Evolutionary conservation across 2,329 filamentous ascomycete species (phyloP), one percentile per base, ranked within the genome.

Genomic region (Anisogramma anomala): DNA sequence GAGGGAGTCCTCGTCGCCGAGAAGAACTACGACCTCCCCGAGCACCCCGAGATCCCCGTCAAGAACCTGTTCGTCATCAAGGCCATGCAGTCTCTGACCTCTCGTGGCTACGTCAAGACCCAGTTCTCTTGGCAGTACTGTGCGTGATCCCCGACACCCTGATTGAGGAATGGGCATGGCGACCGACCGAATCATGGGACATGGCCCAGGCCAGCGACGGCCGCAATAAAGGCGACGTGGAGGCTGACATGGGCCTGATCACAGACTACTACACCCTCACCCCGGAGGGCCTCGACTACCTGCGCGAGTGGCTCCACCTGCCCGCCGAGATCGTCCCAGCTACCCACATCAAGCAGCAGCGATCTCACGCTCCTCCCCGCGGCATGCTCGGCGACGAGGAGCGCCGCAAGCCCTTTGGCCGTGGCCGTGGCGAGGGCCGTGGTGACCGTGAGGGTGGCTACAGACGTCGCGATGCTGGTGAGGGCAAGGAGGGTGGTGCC

Each of bases 1-100:
- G 84, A 82, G 74, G 77, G 77, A 62, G 83, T 87, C 55, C 85
- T 96, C 74, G 89, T 96, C 68, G 91, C 91, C 58, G 88, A 93
- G 77, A 96, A 98, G 81, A 86, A 98, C 78, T 95, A 81, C 81
- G 93, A 94, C 77, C 84, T 88, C 60, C 82, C 85, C 67, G 93
- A 94, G 82, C 91, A 98, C 77, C 77, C 77, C 65, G 89, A 98
- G 61, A 91, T 96, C 69, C 91, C 95, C 76, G 94, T 87, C 70
- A 94, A 94, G 83, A 98, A 98, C 81, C 85, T 98, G 62, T 96
- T 71, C 69, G 89, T 96, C 68, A 85, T 98, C 80, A 98, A 98
- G 82, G 91, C 91, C 62, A 82, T 80, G 73, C 91, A 98, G 77
- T 98, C 91, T 53, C 81, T 98, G 64, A 94, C 81, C 74, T 95